Evolutionary conservation across 1,284 basidiomycete species (phyloP), one percentile per base, ranked within the genome.

Genomic region (Wolfiporia cocos): DNA sequence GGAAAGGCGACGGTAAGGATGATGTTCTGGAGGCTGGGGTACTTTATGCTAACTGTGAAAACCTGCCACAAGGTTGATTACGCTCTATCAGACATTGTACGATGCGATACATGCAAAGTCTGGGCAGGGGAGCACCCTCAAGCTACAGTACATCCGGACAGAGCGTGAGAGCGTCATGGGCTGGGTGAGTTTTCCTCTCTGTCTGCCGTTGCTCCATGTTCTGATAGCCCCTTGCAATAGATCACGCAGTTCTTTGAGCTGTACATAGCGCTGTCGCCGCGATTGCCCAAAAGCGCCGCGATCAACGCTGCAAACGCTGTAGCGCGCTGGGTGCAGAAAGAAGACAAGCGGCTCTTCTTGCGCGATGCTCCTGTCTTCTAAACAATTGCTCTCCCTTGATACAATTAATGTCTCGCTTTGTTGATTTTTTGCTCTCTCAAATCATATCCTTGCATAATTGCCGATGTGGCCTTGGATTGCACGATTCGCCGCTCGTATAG

Each of bases 221-320:
- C 39, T 34, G 15, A 31, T 29, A 20, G 18, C 10, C 31, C 10
- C 35, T 22, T 43, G 12, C 17, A 20, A 21, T 42, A 96, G 94
- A 87, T 94, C 48, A 97, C 93, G 0, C 82, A 89, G 52, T 82
- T 84, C 0, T 97, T 97, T 56, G 94, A 98, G 62, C 65, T 99
- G 17, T 98, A 97, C 59, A 64, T 97, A 39, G 72, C 86, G 0
- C 64, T 95, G 7, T 87, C 89, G 2, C 89, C 92, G 2, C 71
- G 78, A 37, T 59, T 98, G 38, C 85, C 92, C 2, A 96, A 97
- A 70, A 81, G 78, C 37, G 89, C 88, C 0, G 82, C 82, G 1
- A 82, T 96, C 7, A 78, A 81, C 14, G 85, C 90, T 1, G 95
- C 94, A 6, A 95, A 97, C 59, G 73, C 83, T 0, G 82, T 98